Evolutionary conservation across 495 filamentous ascomycete genomes (phyloP).

Genomic region (Penicillium waksmanii): DNA sequence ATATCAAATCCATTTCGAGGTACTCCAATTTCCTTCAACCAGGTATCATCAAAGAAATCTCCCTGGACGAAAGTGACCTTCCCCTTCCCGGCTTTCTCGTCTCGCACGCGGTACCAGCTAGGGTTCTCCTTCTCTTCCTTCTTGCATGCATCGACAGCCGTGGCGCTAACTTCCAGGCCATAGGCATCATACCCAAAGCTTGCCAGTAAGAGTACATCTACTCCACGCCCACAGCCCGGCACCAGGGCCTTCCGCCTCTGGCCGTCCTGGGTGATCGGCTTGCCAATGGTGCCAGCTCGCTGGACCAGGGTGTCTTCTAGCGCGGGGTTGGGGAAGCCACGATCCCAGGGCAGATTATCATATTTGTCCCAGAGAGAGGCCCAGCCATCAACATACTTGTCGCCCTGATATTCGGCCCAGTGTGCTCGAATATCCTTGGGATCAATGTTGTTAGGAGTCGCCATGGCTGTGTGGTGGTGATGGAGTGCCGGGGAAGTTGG

Average conservation of each 20-base stretch:
- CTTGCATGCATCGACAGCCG: slow-evolving; percentile 58
- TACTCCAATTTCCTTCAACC: slow-evolving; percentile 49
- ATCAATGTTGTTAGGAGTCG: slow-evolving; percentile 23
- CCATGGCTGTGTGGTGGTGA: slow-evolving; percentile 17
- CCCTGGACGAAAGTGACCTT: slow-evolving; percentile 62
- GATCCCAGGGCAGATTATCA: slow-evolving; percentile 68
- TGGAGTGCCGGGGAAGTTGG: neutral
- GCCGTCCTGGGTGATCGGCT: slow-evolving; percentile 33
- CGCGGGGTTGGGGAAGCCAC: slow-evolving; percentile 65
- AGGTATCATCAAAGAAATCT: slow-evolving; percentile 75
- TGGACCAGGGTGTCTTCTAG: slow-evolving; percentile 62
- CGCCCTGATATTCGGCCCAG: slow-evolving; percentile 34
- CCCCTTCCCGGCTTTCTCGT: slow-evolving; percentile 54
- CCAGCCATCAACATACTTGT: slow-evolving; percentile 54
- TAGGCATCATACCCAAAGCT: slow-evolving; percentile 73
- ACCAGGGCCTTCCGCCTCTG: slow-evolving; percentile 57
- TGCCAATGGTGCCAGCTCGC: slow-evolving; percentile 48
- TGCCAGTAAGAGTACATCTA: slow-evolving; percentile 73
- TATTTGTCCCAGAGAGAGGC: slow-evolving; percentile 65
- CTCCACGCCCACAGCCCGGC: slow-evolving; percentile 75
- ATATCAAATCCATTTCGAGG: slow-evolving; percentile 66
- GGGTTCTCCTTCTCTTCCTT: slow-evolving; percentile 46
- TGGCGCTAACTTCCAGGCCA: slow-evolving; percentile 68
- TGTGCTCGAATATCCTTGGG: slow-evolving; percentile 30
- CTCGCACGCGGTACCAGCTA: slow-evolving; percentile 49